A percentile compares a stretch with the other conserved stretches of the same genome.
Evolutionary conservation across 2,329 filamentous ascomycete species (phyloP).

Genomic region (Trichophyton benhamiae): DNA sequence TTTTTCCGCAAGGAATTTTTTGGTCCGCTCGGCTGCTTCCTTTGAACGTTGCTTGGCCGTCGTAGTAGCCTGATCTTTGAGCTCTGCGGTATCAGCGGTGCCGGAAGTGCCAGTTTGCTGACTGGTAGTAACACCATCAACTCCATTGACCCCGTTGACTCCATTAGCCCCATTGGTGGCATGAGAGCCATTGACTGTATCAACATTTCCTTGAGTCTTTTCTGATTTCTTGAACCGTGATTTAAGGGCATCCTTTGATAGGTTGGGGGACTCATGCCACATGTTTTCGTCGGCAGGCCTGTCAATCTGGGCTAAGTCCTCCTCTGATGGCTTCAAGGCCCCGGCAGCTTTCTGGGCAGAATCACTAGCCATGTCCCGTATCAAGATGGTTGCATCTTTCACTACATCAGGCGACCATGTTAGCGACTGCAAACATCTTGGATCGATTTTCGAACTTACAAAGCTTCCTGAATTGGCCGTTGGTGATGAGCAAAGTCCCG

Average conservation of each 20-base stretch:
- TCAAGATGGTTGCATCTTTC: constrained; percentile 64
- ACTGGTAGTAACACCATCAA: constrained; percentile 29
- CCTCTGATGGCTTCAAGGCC: constrained; percentile 63
- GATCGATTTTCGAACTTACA: constrained; percentile 40
- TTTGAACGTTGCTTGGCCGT: constrained; percentile 37
- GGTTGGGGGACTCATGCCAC: constrained; percentile 77
- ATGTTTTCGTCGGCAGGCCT: constrained; percentile 77
- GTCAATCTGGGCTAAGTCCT: constrained; percentile 66
- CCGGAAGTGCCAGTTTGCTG: constrained; percentile 17
- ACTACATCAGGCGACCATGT: constrained; percentile 35
- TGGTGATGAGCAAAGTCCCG: constrained; percentile 80
- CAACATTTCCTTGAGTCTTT: neutral
- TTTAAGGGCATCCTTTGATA: constrained; percentile 58
- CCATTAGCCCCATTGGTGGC: neutral
- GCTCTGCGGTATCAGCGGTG: constrained; percentile 23
- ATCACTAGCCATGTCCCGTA: constrained; percentile 87
- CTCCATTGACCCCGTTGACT: constrained; percentile 28
- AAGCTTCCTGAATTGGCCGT: constrained; percentile 90
- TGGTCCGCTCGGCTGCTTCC: constrained; percentile 36
- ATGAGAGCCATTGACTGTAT: neutral
- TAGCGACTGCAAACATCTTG: constrained; percentile 13
- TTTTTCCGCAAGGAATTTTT: constrained; percentile 71
- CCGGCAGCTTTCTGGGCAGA: constrained; percentile 67
- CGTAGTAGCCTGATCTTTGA: constrained; percentile 28
- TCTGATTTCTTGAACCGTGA: constrained; percentile 51